Percentiles rank a stretch among this genome's conserved stretches.
These are phyloP conservation scores for Yamadazyma sp. DNA, from an alignment of 1,139 yeast species.

Conservation along the genomic window DNA sequence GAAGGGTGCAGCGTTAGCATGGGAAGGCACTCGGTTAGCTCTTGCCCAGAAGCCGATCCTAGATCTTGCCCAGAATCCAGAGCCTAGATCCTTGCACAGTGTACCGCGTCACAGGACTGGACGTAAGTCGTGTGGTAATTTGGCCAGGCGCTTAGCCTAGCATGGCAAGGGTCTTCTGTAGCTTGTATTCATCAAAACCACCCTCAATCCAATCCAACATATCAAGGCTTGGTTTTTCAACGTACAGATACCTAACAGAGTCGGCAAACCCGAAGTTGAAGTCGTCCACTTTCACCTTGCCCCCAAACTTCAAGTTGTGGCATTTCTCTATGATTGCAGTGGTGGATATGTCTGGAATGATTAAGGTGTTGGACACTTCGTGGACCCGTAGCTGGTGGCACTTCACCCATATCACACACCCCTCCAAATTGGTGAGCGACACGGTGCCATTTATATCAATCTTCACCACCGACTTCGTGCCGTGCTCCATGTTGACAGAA, in stretches of 20 bases:
- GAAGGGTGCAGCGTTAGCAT: too few species aligned
- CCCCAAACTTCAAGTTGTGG: slow-evolving; percentile 9
- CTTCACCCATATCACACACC: slow-evolving; percentile 24
- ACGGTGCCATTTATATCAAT: slow-evolving; percentile 34
- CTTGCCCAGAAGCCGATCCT: too few species aligned
- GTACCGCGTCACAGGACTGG: too few species aligned
- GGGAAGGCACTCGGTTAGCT: too few species aligned
- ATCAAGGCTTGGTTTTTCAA: neutral
- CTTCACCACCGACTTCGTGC: slow-evolving; percentile 18
- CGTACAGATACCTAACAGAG: slow-evolving; percentile 5
- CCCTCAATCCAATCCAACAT: neutral
- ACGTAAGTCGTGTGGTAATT: too few species aligned
- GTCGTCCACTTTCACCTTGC: slow-evolving; percentile 12
- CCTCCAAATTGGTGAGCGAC: slow-evolving; percentile 24
- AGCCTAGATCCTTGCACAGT: too few species aligned
- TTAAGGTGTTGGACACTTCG: slow-evolving; percentile 20
- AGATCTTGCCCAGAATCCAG: too few species aligned
- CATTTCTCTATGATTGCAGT: slow-evolving; percentile 38
- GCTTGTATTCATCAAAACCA: neutral
- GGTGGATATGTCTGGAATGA: slow-evolving; percentile 24
- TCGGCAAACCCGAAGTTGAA: slow-evolving; percentile 11
- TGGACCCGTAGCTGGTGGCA: slow-evolving; percentile 48
- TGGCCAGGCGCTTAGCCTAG: too few species aligned
- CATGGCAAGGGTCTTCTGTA: neutral
- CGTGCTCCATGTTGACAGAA: slow-evolving; percentile 27